Evolutionary conservation across 1,284 basidiomycete species (phyloP).

Genomic region (Ustilago hordei): DNA sequence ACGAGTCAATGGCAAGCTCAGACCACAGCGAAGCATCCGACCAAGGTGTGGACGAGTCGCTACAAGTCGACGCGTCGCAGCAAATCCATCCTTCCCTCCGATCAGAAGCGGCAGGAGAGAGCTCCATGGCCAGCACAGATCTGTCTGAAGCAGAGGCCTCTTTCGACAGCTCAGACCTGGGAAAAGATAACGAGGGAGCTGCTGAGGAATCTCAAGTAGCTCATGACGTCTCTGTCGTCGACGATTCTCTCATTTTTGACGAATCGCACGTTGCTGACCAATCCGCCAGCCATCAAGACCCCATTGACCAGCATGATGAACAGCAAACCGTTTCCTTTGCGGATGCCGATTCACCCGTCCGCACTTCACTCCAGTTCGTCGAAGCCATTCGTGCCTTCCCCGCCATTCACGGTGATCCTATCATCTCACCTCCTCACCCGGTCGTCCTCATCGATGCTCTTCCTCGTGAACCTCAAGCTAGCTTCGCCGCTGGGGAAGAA

Average conservation of each 20-base stretch:
- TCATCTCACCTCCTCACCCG: background rate
- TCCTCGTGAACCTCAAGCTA: background rate
- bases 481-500: background rate
- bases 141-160: background rate
- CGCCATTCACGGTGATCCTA: background rate
- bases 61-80: background rate
- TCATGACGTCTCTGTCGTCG: too few relatives aligned
- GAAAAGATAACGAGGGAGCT: background rate
- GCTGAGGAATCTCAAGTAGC: background rate
- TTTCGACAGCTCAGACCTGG: background rate
- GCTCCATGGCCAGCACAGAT: background rate
- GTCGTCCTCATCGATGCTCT: background rate
- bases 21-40: background rate
- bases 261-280: background rate
- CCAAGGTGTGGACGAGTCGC: conserved; percentile 13
- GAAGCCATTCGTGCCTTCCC: background rate
- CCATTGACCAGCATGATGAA: background rate
- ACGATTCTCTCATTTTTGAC: background rate
- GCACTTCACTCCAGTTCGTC: background rate
- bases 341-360: background rate
- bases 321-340: background rate
- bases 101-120: background rate
- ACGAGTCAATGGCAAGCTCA: background rate
- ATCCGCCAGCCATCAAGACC: background rate
- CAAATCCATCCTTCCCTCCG: background rate